phyloP scores from a whole-genome alignment of 208 protist species.

The Acanthamoeba royreba region DNA sequence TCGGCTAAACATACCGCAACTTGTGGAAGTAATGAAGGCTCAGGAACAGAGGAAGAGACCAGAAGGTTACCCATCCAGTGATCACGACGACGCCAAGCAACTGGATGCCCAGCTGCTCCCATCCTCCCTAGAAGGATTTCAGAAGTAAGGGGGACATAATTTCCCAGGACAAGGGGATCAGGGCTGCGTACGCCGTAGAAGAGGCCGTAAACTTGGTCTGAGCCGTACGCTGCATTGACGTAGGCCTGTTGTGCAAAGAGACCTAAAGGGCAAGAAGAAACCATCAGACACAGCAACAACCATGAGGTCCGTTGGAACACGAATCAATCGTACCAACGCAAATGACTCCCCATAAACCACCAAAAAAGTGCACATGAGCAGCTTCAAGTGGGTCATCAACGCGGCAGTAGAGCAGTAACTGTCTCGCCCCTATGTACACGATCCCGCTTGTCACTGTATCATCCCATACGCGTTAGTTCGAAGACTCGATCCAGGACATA shows the following conservation, averaged over 20 bases:
- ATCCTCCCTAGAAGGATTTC: not conserved
- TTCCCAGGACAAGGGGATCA: not conserved
- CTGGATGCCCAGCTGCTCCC: constrained; percentile 23
- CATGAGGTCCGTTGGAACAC: not conserved
- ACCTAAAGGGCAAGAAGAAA: not conserved
- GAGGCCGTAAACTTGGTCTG: not conserved
- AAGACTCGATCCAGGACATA: no score
- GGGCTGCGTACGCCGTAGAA: not conserved
- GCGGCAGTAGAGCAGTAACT: not conserved
- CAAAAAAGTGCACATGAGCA: constrained; percentile 4
- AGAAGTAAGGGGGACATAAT: not conserved
- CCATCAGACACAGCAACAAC: not conserved
- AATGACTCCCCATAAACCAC: constrained; percentile 6
- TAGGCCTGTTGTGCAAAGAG: not conserved
- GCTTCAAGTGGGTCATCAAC: constrained; percentile 35
- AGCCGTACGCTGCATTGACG: not conserved
- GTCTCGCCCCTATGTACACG: not conserved
- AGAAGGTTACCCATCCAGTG: not conserved
- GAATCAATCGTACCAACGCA: not conserved
- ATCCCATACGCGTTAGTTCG: not conserved
- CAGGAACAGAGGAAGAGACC: constrained; percentile 2
- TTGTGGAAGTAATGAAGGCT: not conserved
- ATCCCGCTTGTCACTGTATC: not conserved
- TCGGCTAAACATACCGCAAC: not conserved
- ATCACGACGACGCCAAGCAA: not conserved